Evolutionary conservation across 2,329 filamentous ascomycete genomes (phyloP).

Genomic region (Cryphonectria radicalis): DNA sequence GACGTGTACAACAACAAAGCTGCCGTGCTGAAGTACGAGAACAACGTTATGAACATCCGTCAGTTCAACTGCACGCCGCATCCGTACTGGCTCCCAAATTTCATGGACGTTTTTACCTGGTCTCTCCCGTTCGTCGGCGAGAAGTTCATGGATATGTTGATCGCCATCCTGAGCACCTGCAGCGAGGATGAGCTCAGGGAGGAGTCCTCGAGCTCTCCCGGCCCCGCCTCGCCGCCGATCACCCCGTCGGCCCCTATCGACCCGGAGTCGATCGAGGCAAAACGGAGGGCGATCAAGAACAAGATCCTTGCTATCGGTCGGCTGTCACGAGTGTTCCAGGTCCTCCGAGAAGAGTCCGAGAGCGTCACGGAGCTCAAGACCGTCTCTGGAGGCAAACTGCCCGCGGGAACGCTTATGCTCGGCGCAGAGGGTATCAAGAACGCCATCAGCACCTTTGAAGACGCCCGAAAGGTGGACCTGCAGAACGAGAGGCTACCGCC

Average conservation of each 20-base stretch:
- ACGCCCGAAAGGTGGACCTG: conserved; percentile 93
- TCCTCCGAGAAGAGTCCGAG: conserved; percentile 95
- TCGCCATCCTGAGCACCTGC: conserved; percentile 96
- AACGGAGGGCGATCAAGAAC: conserved; percentile 97
- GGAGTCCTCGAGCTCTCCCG: conserved; percentile 73
- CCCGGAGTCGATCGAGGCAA: conserved; percentile 88
- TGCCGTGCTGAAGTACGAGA: conserved; percentile 97
- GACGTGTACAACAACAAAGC: conserved; percentile 99
- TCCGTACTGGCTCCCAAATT: conserved; percentile 99
- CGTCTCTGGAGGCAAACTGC: conserved; percentile 86
- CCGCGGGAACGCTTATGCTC: conserved; percentile 95
- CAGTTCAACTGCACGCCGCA: conserved; percentile 99
- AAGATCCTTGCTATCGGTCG: conserved; percentile 98
- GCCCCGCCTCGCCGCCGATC: conserved; percentile 75
- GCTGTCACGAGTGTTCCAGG: conserved; percentile 96
- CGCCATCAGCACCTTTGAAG: conserved; percentile 94
- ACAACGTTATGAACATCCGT: conserved; percentile 99
- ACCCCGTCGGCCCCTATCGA: conserved; percentile 56
- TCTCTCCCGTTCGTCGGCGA: conserved; percentile 97
- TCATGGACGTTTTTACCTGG: conserved; percentile 99
- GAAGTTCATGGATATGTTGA: conserved; percentile 99
- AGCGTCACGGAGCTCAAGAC: conserved; percentile 97
- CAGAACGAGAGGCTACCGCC: conserved; percentile 96
- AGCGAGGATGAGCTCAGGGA: conserved; percentile 98
- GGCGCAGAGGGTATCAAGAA: conserved; percentile 97